Conservation (phyloP, 192 early-diverging fungal species). For the Powellomyces hirtus region DNA sequence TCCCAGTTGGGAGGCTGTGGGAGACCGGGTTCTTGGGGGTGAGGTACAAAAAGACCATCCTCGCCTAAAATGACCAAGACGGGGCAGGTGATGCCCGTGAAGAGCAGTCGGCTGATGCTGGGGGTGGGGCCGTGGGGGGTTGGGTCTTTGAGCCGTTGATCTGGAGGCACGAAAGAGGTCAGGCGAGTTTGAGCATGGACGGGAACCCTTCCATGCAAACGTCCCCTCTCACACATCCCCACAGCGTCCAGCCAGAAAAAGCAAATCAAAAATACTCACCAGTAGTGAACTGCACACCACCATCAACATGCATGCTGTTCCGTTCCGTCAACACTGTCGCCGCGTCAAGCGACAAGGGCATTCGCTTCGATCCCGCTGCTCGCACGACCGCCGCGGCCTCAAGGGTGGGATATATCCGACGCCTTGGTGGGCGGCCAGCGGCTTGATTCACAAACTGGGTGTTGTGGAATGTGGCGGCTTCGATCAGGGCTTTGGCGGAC, state of each 20-base stretch:
- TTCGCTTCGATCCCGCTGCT: conserved; percentile 5
- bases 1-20: background rate
- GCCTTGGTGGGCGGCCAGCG: background rate
- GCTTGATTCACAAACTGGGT: too few species aligned
- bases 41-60: background rate
- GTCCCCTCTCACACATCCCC: too few species aligned
- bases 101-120: background rate
- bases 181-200: too few species aligned
- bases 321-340: conserved; percentile 20
- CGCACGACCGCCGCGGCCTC: conserved; percentile 19
- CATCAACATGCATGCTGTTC: background rate
- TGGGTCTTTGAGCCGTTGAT: background rate
- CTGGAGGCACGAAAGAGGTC: too few species aligned
- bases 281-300: background rate
- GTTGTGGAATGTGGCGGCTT: background rate
- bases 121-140: background rate
- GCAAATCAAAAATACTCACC: too few species aligned
- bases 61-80: background rate
- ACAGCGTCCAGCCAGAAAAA: too few species aligned
- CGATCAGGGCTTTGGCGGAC: background rate
- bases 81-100: background rate
- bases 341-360: conserved; percentile 23
- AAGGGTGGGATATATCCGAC: background rate
- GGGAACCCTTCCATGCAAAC: too few species aligned
- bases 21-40: too few species aligned